Percentiles rank a stretch among this genome's conserved stretches.
These are phyloP conservation scores for Akebia trifoliata DNA, from an alignment of 164 flowering plant genomes.

Conservation along the genomic window DNA sequence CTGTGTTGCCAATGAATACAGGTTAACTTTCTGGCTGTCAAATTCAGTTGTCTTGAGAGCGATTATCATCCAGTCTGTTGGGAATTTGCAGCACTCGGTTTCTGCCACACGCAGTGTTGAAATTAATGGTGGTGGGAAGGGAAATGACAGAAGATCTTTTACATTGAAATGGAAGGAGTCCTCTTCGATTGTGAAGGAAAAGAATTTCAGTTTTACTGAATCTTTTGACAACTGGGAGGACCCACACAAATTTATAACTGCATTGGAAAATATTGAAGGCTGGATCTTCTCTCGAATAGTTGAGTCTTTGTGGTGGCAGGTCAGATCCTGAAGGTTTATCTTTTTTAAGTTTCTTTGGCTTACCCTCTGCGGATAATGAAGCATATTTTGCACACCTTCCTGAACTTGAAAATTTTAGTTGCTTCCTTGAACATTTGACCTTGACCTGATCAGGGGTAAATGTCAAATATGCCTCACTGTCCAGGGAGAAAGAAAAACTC, in stretches of 20 bases:
- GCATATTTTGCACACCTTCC: too few relatives aligned
- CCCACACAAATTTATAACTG: constrained; percentile 44
- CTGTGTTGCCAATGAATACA: constrained; percentile 25
- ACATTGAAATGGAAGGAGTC: constrained; percentile 45
- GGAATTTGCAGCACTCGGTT: constrained; percentile 18
- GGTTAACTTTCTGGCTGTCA: constrained; percentile 95
- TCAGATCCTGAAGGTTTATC: constrained; percentile 18
- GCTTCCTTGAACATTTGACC: too few relatives aligned
- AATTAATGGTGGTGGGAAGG: constrained; percentile 21
- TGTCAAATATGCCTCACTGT: too few relatives aligned
- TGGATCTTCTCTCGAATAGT: constrained; percentile 90
- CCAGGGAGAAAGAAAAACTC: too few relatives aligned
- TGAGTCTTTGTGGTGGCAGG: constrained; percentile 99
- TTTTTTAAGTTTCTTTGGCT: not conserved
- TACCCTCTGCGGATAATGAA: too few relatives aligned
- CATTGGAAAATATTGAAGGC: constrained; percentile 73
- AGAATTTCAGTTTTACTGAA: constrained; percentile 13
- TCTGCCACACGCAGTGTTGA: constrained; percentile 16
- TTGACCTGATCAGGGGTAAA: too few relatives aligned
- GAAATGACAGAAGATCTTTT: constrained; percentile 16
- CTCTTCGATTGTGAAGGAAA: constrained; percentile 28
- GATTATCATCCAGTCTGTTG: constrained; percentile 43
- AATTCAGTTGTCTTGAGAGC: constrained; percentile 74
- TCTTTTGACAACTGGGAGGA: constrained; percentile 53
- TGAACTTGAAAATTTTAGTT: too few relatives aligned